These are phyloP conservation scores for Ustilago tritici DNA, from an alignment of 1,284 basidiomycete species.

Conservation along the genomic window DNA sequence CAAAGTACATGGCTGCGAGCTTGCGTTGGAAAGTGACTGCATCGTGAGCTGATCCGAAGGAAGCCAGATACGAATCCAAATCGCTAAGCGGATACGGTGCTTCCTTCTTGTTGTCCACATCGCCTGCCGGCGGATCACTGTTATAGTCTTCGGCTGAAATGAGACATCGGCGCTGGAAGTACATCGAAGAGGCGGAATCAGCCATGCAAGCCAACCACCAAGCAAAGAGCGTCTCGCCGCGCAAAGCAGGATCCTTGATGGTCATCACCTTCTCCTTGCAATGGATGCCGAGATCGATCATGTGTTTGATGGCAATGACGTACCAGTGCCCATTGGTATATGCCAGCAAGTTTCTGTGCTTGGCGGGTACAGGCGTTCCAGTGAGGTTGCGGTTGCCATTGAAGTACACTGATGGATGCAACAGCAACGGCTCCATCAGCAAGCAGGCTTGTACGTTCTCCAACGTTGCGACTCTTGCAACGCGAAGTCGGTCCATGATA, in stretches of 20 bases:
- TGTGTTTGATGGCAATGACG: constrained; percentile 51
- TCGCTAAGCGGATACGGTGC: constrained; percentile 36
- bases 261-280: constrained; percentile 50
- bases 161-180: constrained; percentile 76
- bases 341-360: constrained; percentile 32
- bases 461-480: constrained; percentile 80
- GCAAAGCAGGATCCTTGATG: constrained; percentile 43
- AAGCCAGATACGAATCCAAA: constrained; percentile 44
- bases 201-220: constrained; percentile 80
- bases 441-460: constrained; percentile 76
- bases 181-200: constrained; percentile 76
- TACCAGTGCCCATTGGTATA: constrained; percentile 56
- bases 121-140: constrained; percentile 37
- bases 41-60: constrained; percentile 36
- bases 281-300: constrained; percentile 58
- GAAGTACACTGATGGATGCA: constrained; percentile 40
- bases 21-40: constrained; percentile 77
- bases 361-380: constrained; percentile 33
- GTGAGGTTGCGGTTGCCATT: constrained; percentile 36
- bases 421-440: constrained; percentile 53
- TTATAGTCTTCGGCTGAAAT: constrained; percentile 72
- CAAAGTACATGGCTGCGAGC: constrained; percentile 83
- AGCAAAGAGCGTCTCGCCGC: constrained; percentile 73
- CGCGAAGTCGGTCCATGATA: constrained; percentile 80
- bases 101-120: constrained; percentile 36